Evolutionary conservation across 495 filamentous ascomycete genomes (phyloP).

Genomic region (Copromyces sp.): DNA sequence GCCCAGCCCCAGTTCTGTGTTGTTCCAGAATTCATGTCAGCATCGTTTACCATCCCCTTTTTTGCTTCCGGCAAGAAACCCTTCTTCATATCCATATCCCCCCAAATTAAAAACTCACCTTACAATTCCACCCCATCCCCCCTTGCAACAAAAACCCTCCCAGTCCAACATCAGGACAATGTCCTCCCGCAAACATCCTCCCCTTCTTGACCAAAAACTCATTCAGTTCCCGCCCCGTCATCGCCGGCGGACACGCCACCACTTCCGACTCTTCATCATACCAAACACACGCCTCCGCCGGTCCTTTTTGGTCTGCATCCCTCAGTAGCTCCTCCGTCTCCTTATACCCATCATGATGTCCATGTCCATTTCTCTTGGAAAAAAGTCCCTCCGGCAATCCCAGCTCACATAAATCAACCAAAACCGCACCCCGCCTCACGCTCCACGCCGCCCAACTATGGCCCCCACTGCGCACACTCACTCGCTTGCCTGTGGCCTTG

Average conservation of each 20-base stretch:
- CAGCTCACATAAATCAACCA: constrained; percentile 37
- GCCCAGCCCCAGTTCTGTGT: constrained; percentile 44
- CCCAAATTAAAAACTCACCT: constrained; percentile 16
- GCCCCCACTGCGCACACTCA: constrained; percentile 45
- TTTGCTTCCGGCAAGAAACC: too few relatives aligned
- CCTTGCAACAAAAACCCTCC: constrained; percentile 47
- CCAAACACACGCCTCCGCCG: constrained; percentile 14
- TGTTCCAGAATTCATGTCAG: background rate
- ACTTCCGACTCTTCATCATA: constrained; percentile 26
- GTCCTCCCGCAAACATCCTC: constrained; percentile 40
- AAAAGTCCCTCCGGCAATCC: background rate
- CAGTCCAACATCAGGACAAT: constrained; percentile 47
- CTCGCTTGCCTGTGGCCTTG: constrained; percentile 21
- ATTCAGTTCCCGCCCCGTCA: constrained; percentile 36
- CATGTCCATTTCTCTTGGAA: background rate
- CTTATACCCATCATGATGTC: background rate
- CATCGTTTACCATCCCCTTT: background rate
- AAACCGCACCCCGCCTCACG: constrained; percentile 38
- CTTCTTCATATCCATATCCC: background rate
- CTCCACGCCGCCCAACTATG: constrained; percentile 46
- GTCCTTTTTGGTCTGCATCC: background rate
- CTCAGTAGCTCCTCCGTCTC: background rate
- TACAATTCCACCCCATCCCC: constrained; percentile 48
- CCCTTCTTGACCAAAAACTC: constrained; percentile 26
- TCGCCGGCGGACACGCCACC: constrained; percentile 33